phyloP scores from a whole-genome alignment of 495 filamentous ascomycete species.

The Penicillium angulare region DNA sequence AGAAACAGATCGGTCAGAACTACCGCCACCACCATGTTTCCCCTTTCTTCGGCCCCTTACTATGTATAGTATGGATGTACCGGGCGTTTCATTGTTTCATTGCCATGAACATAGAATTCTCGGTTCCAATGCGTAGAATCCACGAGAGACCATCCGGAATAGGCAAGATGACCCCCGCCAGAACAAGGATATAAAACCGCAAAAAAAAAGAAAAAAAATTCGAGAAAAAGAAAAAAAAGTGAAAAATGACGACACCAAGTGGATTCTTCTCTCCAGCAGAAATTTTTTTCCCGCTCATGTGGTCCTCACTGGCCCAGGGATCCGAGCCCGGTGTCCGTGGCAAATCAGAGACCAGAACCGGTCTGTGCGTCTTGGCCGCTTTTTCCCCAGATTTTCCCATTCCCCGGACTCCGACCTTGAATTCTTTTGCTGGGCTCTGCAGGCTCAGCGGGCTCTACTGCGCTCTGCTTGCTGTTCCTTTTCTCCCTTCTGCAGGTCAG shows the following conservation, averaged over 20 bases:
- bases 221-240: background rate
- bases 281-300: slow-evolving; percentile 15
- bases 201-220: background rate
- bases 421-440: no score
- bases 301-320: slow-evolving; percentile 21
- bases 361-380: slow-evolving; percentile 1
- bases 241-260: slow-evolving; percentile 3
- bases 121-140: background rate
- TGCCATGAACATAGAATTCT: background rate
- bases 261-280: background rate
- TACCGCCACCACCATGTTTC: background rate
- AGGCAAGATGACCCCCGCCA: slow-evolving; percentile 6
- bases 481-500: background rate
- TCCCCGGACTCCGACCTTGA: slow-evolving; percentile 20
- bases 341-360: slow-evolving; percentile 12
- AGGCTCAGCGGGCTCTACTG: no score
- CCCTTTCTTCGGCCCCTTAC: background rate
- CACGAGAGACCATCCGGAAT: background rate
- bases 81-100: background rate
- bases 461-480: background rate
- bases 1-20: slow-evolving; percentile 1
- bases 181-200: background rate
- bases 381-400: slow-evolving; percentile 29
- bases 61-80: no score
- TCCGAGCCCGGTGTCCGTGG: slow-evolving; percentile 16